A percentile compares a stretch with the other conserved stretches of the same genome.
Conservation (phyloP, 1,284 basidiomycete genomes). For the Athelia psychrophila region DNA sequence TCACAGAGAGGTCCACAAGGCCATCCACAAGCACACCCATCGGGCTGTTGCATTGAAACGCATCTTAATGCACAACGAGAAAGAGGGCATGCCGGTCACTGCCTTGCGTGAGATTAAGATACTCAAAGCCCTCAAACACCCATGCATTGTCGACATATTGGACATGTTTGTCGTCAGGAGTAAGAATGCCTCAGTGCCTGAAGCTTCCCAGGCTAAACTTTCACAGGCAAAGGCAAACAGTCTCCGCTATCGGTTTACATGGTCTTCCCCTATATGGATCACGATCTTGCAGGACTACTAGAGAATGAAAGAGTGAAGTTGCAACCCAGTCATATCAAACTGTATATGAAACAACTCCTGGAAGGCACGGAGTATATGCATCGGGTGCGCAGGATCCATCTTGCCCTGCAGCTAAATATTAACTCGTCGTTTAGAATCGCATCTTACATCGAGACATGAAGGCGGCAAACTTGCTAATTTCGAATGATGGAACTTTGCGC, state of each 20-base stretch:
- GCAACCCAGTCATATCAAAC: conserved; percentile 84
- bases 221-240: conserved; percentile 56
- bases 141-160: conserved; percentile 83
- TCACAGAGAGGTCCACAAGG: conserved; percentile 87
- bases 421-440: conserved; percentile 64
- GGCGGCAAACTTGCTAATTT: conserved; percentile 95
- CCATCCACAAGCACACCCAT: conserved; percentile 61
- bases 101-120: conserved; percentile 99
- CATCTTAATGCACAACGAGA: conserved; percentile 95
- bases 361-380: conserved; percentile 97
- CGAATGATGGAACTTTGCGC: conserved; percentile 77
- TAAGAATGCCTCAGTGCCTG: conserved; percentile 27
- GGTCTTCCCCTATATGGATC: conserved; percentile 99
- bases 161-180: conserved; percentile 89
- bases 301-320: conserved; percentile 87
- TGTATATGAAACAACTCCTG: conserved; percentile 94
- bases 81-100: conserved; percentile 95
- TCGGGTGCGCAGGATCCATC: conserved; percentile 44
- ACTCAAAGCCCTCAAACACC: conserved; percentile 85
- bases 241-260: conserved; percentile 86
- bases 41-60: conserved; percentile 86
- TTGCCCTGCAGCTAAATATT: conserved; percentile 7
- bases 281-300: conserved; percentile 93
- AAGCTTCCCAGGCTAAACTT: neutral
- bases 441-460: conserved; percentile 99